These are phyloP conservation scores for Tillandsia leiboldiana DNA, from an alignment of 176 grass and related monocot genomes.

Conservation along the genomic window DNA sequence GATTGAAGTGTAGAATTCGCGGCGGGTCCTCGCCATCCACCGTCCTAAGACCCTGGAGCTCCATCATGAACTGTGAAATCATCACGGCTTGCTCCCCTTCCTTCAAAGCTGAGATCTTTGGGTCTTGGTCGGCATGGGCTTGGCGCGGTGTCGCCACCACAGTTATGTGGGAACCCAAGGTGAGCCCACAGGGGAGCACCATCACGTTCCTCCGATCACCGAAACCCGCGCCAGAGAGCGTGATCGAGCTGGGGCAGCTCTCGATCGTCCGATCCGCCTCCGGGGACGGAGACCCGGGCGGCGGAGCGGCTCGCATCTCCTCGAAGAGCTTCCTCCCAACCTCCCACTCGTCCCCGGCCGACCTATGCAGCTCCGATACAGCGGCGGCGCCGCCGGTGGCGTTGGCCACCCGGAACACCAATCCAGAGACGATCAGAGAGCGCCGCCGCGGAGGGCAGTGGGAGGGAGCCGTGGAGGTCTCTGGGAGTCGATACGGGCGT, in stretches of 20 bases:
- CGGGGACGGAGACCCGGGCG: neutral
- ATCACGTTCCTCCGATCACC: slow-evolving; percentile 29
- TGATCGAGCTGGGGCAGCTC: slow-evolving; percentile 44
- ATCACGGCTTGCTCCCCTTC: slow-evolving; percentile 43
- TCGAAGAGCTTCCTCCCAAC: slow-evolving; percentile 21
- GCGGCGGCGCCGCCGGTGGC: neutral
- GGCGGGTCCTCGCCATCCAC: slow-evolving; percentile 92
- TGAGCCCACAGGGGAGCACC: slow-evolving; percentile 78
- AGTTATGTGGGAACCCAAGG: slow-evolving; percentile 78
- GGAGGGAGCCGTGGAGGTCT: too few relatives aligned
- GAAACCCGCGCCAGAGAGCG: slow-evolving; percentile 25
- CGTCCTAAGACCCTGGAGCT: slow-evolving; percentile 67
- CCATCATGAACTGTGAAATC: slow-evolving; percentile 98
- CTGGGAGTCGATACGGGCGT: slow-evolving; percentile 18
- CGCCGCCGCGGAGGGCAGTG: neutral
- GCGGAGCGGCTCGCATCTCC: slow-evolving; percentile 25
- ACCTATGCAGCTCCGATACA: slow-evolving; percentile 26
- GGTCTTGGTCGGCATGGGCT: slow-evolving; percentile 39
- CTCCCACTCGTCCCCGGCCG: slow-evolving; percentile 35
- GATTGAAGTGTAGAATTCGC: slow-evolving; percentile 89
- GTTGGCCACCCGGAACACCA: neutral
- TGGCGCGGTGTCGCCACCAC: slow-evolving; percentile 52
- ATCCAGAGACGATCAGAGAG: neutral
- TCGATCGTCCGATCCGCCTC: slow-evolving; percentile 16
- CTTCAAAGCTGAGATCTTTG: slow-evolving; percentile 45